Percentiles rank a stretch among this genome's conserved stretches.
phyloP scores from a whole-genome alignment of 2,329 filamentous ascomycete species.

The Pseudogymnoascus sp. region DNA sequence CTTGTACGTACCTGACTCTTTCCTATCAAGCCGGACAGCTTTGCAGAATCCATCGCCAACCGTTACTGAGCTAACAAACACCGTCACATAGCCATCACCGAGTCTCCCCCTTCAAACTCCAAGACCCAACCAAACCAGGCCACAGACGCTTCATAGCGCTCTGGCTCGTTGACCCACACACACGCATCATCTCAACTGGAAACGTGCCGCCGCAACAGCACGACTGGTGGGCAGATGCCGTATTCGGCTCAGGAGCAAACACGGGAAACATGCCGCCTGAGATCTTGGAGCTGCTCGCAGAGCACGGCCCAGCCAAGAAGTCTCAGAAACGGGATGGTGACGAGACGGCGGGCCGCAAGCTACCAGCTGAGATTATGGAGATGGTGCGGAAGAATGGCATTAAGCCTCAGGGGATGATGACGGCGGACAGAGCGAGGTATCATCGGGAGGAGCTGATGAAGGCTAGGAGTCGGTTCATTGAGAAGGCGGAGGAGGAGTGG shows the following conservation, averaged over 20 bases:
- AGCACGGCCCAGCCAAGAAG: conserved; percentile 16
- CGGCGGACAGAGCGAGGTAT: not conserved
- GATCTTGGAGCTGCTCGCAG: conserved; percentile 22
- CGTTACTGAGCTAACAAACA: conserved; percentile 25
- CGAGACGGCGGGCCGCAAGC: conserved; percentile 7
- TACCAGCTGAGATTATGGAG: conserved; percentile 10
- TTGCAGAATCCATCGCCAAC: not conserved
- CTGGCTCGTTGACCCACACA: conserved; percentile 50
- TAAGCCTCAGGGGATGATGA: not conserved
- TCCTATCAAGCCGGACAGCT: not conserved
- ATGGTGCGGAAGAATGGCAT: not conserved
- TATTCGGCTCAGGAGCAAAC: conserved; percentile 15
- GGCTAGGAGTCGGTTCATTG: not conserved
- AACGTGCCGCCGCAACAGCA: conserved; percentile 45
- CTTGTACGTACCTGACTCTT: not conserved
- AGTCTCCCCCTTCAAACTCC: conserved; percentile 41
- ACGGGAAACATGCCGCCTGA: conserved; percentile 24
- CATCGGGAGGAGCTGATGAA: conserved; percentile 7
- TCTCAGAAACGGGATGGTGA: not conserved
- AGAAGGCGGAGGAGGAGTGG: not conserved
- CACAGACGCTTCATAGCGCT: conserved; percentile 50
- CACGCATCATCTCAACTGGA: conserved; percentile 42
- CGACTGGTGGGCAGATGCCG: conserved; percentile 35
- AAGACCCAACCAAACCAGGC: conserved; percentile 43
- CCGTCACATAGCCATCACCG: conserved; percentile 36